Percentiles rank a stretch among this genome's conserved stretches.
Evolutionary conservation across 2,329 filamentous ascomycete genomes (phyloP).

Genomic region (Pseudocercospora musae): DNA sequence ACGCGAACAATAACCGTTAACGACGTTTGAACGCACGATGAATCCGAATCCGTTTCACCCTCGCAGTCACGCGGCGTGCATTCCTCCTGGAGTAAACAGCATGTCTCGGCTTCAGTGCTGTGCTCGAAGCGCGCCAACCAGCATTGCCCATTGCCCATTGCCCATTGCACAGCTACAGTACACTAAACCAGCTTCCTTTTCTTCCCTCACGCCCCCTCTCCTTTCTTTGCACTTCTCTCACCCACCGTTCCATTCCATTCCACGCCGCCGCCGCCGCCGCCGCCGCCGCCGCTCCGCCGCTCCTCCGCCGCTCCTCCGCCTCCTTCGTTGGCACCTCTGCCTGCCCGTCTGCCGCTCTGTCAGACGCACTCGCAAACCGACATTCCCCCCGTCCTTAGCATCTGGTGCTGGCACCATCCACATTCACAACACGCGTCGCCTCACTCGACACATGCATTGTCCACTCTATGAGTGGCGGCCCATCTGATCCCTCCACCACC

Average conservation of each 20-base stretch:
- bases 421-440: slow-evolving; percentile 5
- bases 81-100: background rate
- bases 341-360: slow-evolving; percentile 9
- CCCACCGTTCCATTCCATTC: too few species aligned
- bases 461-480: too few species aligned
- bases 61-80: background rate
- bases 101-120: background rate
- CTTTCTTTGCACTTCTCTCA: too few species aligned
- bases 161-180: too few species aligned
- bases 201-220: too few species aligned
- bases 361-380: slow-evolving; percentile 3
- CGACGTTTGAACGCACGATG: too few species aligned
- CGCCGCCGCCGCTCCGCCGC: too few species aligned
- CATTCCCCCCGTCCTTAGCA: background rate
- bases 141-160: too few species aligned
- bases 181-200: too few species aligned
- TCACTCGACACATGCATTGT: background rate
- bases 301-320: background rate
- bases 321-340: background rate
- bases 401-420: slow-evolving; percentile 14
- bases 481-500: background rate
- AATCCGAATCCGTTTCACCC: too few species aligned
- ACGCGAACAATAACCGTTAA: too few species aligned
- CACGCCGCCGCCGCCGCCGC: too few species aligned
- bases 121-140: background rate